Evolutionary conservation across 164 flowering plant genomes (phyloP).

Genomic region (Akebia trifoliata): DNA sequence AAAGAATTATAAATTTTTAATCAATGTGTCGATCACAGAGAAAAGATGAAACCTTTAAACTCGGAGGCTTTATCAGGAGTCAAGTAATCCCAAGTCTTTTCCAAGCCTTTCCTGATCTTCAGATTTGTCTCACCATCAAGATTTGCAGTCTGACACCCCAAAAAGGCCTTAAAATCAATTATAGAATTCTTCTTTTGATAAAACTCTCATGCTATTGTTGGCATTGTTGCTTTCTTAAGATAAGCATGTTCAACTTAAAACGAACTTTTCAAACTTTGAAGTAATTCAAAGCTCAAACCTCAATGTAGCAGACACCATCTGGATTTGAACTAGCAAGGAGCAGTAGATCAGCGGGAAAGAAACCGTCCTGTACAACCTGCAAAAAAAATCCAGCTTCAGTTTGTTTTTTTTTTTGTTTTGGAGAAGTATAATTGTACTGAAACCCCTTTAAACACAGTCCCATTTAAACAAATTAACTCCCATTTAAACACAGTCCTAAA

Average conservation of each 20-base stretch:
- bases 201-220: background rate
- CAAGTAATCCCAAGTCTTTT: slow-evolving; percentile 93
- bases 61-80: slow-evolving; percentile 79
- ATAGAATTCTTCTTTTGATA: background rate
- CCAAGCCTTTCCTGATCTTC: slow-evolving; percentile 92
- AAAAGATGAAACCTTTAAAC: slow-evolving; percentile 60
- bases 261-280: background rate
- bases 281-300: slow-evolving; percentile 39
- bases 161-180: slow-evolving; percentile 7
- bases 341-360: slow-evolving; percentile 90
- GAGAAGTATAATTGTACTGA: too few species aligned
- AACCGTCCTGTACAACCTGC: slow-evolving; percentile 90
- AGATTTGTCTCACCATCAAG: slow-evolving; percentile 97
- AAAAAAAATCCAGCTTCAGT: slow-evolving; percentile 10
- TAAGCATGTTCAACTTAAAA: background rate
- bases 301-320: slow-evolving; percentile 95
- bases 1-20: background rate
- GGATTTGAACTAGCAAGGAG: slow-evolving; percentile 88
- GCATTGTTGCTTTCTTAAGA: background rate
- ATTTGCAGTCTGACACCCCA: slow-evolving; percentile 72
- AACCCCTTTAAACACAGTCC: too few species aligned
- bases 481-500: too few species aligned
- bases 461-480: too few species aligned
- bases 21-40: background rate
- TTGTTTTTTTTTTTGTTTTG: too few species aligned